Evolutionary conservation across 371 early-diverging fungal species (phyloP).

Genomic region (Apophysomyces variabilis): DNA sequence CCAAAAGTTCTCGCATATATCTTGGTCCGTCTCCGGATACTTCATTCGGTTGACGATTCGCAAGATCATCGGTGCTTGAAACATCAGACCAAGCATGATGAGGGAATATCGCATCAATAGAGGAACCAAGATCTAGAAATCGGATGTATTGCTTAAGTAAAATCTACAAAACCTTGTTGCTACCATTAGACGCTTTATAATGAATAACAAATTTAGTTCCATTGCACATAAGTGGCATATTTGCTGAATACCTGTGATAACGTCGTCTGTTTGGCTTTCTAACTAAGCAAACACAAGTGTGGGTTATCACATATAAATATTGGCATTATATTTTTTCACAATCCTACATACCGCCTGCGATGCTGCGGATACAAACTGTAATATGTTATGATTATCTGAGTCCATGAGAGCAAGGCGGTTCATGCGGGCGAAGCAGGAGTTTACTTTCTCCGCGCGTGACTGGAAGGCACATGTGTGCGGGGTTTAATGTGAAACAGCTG

Average conservation of each 20-base stretch:
- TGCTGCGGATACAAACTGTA: conserved; percentile 57
- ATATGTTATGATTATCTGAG: conserved; percentile 42
- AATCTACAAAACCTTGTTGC: neutral
- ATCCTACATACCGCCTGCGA: conserved; percentile 45
- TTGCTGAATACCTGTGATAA: conserved; percentile 1
- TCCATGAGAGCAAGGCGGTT: conserved; percentile 30
- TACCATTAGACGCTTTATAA: neutral
- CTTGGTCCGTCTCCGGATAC: conserved; percentile 19
- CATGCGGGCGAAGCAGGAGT: conserved; percentile 7
- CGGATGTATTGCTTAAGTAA: conserved; percentile 2
- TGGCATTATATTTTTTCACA: neutral
- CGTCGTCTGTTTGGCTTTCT: conserved; percentile 16
- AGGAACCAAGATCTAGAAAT: conserved; percentile 21
- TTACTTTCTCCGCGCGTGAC: neutral
- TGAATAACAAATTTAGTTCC: neutral
- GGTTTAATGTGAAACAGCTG: conserved; percentile 2
- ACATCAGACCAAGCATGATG: conserved; percentile 20
- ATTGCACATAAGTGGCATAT: conserved; percentile 1
- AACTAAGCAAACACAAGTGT: conserved; percentile 7
- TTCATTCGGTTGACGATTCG: neutral
- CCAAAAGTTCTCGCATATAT: conserved; percentile 36
- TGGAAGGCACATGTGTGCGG: neutral
- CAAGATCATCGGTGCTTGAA: conserved; percentile 11
- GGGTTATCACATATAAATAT: neutral
- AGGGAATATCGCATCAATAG: conserved; percentile 24